These are phyloP conservation scores for Gossypium rotundifolium DNA, from an alignment of 345 rosid species.

Conservation along the genomic window DNA sequence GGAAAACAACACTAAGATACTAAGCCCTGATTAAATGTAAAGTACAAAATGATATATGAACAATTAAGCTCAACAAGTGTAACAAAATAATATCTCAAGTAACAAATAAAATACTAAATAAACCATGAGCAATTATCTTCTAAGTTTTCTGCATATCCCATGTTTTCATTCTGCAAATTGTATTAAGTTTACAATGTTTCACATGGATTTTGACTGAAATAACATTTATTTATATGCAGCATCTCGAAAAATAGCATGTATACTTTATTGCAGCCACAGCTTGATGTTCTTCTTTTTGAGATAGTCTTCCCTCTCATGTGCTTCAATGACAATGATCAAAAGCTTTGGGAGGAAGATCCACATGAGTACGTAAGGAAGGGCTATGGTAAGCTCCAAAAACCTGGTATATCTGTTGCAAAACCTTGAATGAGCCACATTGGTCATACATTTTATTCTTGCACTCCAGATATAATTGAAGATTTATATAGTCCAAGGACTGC, in stretches of 20 bases:
- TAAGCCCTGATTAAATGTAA: background rate
- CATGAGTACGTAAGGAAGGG: conserved; percentile 99
- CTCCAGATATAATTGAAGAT: conserved; percentile 95
- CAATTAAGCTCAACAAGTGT: background rate
- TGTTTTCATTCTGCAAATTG: background rate
- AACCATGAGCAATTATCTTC: background rate
- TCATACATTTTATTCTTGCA: conserved; percentile 17
- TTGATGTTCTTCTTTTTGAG: conserved; percentile 92
- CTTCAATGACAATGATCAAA: conserved; percentile 93
- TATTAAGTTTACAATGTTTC: background rate
- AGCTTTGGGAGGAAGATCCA: conserved; percentile 99
- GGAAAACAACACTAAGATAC: background rate
- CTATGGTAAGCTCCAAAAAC: conserved; percentile 62
- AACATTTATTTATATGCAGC: conserved; percentile 43
- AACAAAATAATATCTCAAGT: no score
- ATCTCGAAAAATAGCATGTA: conserved; percentile 79
- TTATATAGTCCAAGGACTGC: conserved; percentile 98
- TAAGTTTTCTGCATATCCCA: background rate
- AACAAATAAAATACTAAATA: background rate
- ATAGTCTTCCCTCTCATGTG: conserved; percentile 97
- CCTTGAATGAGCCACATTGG: background rate
- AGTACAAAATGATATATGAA: background rate
- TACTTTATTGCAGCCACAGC: conserved; percentile 71
- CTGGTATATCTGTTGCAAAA: background rate
- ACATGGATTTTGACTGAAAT: background rate